phyloP scores from a whole-genome alignment of 345 rosid genomes.

The Populus tremula region DNA sequence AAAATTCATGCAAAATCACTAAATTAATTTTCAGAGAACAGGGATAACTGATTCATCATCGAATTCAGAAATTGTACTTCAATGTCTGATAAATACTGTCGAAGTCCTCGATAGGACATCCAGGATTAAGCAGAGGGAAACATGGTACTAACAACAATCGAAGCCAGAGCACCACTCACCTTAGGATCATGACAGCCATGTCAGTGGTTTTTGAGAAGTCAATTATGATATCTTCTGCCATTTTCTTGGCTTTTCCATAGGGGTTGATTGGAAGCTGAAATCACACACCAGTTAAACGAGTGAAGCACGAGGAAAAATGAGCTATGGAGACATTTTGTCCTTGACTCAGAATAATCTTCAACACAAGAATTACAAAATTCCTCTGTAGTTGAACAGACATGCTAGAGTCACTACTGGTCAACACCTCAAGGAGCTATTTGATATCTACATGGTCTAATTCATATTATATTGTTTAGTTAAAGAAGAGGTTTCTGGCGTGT shows the following conservation, averaged over 20 bases:
- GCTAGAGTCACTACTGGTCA: not conserved
- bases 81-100: not conserved
- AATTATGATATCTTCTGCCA: constrained; percentile 94
- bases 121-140: not conserved
- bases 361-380: not conserved
- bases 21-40: not conserved
- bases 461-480: not conserved
- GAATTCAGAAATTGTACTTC: not conserved
- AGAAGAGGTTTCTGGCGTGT: not conserved
- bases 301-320: not conserved
- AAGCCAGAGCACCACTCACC: constrained; percentile 40
- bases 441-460: not conserved
- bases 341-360: not conserved
- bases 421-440: not conserved
- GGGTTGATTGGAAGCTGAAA: constrained; percentile 85
- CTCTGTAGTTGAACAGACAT: not conserved
- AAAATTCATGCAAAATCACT: not conserved
- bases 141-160: not conserved
- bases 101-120: not conserved
- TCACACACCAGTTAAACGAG: constrained; percentile 7
- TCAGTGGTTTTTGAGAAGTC: constrained; percentile 84
- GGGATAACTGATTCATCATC: not conserved
- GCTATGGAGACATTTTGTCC: not conserved
- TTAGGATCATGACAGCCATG: constrained; percentile 90
- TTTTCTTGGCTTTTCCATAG: constrained; percentile 95